These are phyloP conservation scores for Aquilaria sinensis DNA, from an alignment of 345 rosid species.

Conservation along the genomic window DNA sequence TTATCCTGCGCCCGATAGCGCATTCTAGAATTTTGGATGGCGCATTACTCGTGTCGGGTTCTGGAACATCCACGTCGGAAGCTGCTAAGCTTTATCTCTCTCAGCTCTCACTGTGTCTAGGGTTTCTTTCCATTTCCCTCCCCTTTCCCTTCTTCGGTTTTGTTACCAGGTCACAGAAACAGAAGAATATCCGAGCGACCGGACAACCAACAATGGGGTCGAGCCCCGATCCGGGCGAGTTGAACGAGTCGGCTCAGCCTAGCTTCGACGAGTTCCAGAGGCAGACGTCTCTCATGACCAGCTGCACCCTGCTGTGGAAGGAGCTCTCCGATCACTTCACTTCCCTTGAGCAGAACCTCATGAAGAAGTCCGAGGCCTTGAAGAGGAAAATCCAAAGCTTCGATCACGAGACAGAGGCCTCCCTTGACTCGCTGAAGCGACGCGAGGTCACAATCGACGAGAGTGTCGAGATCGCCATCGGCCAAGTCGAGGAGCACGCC, in stretches of 20 bases:
- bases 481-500: slow-evolving; percentile 45
- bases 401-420: slow-evolving; percentile 65
- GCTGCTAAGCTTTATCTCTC: slow-evolving; percentile 21
- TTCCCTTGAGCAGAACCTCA: slow-evolving; percentile 65
- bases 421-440: slow-evolving; percentile 64
- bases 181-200: slow-evolving; percentile 1
- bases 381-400: slow-evolving; percentile 63
- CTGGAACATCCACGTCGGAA: slow-evolving; percentile 38
- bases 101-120: slow-evolving; percentile 24
- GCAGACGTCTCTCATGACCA: slow-evolving; percentile 91
- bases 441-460: slow-evolving; percentile 88
- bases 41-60: slow-evolving; percentile 39
- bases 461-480: slow-evolving; percentile 70
- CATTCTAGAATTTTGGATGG: slow-evolving; percentile 29
- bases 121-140: slow-evolving; percentile 20
- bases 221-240: slow-evolving; percentile 93
- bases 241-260: slow-evolving; percentile 68
- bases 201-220: slow-evolving; percentile 64
- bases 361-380: slow-evolving; percentile 78
- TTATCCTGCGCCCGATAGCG: slow-evolving; percentile 26
- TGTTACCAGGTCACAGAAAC: slow-evolving; percentile 15
- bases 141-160: slow-evolving; percentile 8
- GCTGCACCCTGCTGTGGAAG: slow-evolving; percentile 96
- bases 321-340: slow-evolving; percentile 98
- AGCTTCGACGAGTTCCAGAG: slow-evolving; percentile 95